Base-by-base conservation (phyloP, 352 stramenopile genomes). In the Phytophthora tubulina region DNA sequence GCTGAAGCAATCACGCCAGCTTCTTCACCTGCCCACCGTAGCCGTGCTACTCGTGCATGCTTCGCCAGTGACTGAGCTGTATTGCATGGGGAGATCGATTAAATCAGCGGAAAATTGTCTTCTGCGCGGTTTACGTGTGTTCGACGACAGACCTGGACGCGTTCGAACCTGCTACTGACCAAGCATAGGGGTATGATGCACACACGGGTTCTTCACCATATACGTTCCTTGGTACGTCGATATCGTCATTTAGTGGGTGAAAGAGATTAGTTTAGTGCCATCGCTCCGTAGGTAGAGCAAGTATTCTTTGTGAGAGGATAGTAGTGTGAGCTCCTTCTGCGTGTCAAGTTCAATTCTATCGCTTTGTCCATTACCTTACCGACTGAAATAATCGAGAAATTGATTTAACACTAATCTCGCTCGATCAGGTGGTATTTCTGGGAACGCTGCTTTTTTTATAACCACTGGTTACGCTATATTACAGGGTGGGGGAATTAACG, bases 1-100 rank as follows among this genome's bases (percentile, higher is more conserved):
- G 52, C n/a, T 78, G 51, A 5, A 71, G 50, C 17, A 71, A 64
- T 77, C 79, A 87, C 48, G 73, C 58, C n/a, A 86, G 63, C 56
- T 88, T 86, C 49, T 80, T 79, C 75, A 82, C 81, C 33, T 82
- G 75, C 1, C 72, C 75, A 48, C 78, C 87, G 30, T 83, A 67
- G 5, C 21, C 21, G 21, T 85, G 78, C 15, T 54, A 52, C n/a
- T 70, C 67, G 0, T 82, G 78, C 44, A 76, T 72, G 11, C 61
- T 77, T 35, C 61, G 48, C n/a, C 73, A 79, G 63, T 70, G 60
- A 27, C 44, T 82, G 46, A 77, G 57, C 35, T 80, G 79, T 66
- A 72, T 82, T 21, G 50, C 63, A 0, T 53, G 60, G n/a, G 70
- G 73, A 38, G 48, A 58, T 0, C 51, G 53, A 27, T 62, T 82